Conservation (phyloP, 805 yeast species). For the Danielia reshetovae region DNA sequence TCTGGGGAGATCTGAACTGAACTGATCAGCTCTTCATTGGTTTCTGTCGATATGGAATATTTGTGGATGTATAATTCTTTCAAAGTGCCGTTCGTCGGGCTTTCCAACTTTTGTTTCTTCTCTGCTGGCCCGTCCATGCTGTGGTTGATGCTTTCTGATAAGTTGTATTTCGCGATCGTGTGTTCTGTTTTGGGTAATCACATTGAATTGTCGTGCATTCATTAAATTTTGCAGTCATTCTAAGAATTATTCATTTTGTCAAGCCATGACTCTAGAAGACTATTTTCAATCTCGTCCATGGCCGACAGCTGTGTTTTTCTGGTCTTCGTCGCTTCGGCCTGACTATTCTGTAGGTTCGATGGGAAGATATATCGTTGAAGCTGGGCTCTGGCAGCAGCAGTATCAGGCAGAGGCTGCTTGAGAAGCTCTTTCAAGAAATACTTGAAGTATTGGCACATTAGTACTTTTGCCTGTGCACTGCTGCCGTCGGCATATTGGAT, state of each 20-base stretch:
- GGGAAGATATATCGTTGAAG: conserved; percentile 36
- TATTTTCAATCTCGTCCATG: conserved; percentile 38
- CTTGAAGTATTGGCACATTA: conserved; percentile 38
- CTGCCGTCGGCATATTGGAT: conserved; percentile 17
- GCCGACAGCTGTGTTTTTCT: conserved; percentile 8
- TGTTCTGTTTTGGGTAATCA: not conserved
- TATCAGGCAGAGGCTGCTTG: conserved; percentile 11
- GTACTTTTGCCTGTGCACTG: conserved; percentile 21
- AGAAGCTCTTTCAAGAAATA: conserved; percentile 35
- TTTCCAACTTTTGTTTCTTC: conserved; percentile 3
- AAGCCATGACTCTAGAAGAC: conserved; percentile 41
- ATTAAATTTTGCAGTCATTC: too few species aligned
- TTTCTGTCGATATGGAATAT: conserved; percentile 6
- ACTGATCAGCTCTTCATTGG: conserved; percentile 29
- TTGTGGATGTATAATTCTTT: conserved; percentile 13
- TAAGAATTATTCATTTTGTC: conserved; percentile 33
- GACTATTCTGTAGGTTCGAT: conserved; percentile 16
- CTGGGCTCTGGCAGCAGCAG: conserved; percentile 10
- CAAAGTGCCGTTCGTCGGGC: not conserved
- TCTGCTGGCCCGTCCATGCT: conserved; percentile 4
- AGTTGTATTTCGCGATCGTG: too few species aligned
- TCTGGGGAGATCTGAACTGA: conserved; percentile 59
- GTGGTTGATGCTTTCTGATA: too few species aligned
- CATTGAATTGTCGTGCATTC: too few species aligned
- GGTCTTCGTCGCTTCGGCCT: conserved; percentile 1